Base-by-base conservation (phyloP, 345 rosid species). In the Eutrema heterophyllum region DNA sequence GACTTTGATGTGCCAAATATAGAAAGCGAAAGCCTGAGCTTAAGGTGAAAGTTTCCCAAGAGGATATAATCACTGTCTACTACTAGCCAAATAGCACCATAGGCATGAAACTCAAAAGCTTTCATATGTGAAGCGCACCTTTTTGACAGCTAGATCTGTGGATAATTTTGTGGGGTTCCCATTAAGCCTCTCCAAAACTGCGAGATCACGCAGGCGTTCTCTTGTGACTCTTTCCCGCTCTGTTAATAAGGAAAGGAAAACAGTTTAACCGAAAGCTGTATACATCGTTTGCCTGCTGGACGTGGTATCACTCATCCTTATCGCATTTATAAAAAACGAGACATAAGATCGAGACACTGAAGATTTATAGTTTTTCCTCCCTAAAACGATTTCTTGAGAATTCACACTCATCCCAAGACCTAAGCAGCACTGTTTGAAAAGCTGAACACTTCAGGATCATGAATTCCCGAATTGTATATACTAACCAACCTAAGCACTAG, bases 101-200 rank as follows among this genome's bases (percentile, higher is more conserved):
- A 43, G 54, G 32, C 56, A 64, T 54, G 77, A 35, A 24, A 45
- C 27, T 21, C 29, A 33, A 73, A 73, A 46, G 48, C 39, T 46
- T 26, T 6, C 1, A 36, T 7, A 45, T 55, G 57, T 74, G n/a
- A 58, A 75, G 24, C 43, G 58, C 68, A 89, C 98, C 95, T 94
- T 94, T 76, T 94, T 94, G 14, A 94, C 89, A 76, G 97, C 98
- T 15, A 94, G 75, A 55, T 80, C 61, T 1, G 83, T 67, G 64
- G 96, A 89, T 33, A 97, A 79, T 77, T 85, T 88, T 16, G 81
- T 9, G 29, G 96, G 88, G 83, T 89, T 84, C 73, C 93, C 97
- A 60, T 86, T 58, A 50, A 94, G 85, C 81, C 98, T 86, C 81
- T 94, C 97, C 50, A 94, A 89, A 67, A 88, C 76, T 67, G 92